Base-by-base conservation (phyloP, 495 filamentous ascomycete genomes). In the Neohortaea acidophila region DNA sequence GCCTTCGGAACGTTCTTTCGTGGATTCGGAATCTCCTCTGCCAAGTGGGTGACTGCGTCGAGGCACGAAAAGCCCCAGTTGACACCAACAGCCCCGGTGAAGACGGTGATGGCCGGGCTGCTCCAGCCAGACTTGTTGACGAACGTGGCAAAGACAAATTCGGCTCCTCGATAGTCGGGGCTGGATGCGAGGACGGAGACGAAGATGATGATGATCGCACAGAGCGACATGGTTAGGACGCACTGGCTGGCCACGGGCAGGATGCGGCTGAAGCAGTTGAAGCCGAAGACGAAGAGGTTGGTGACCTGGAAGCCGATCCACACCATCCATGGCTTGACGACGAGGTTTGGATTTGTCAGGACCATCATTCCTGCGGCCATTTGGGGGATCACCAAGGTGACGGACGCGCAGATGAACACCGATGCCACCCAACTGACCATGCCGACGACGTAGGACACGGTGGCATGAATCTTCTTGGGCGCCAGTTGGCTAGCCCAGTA, bases 31-130 rank as follows among this genome's bases (percentile, higher is more conserved):
- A 76, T 63, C 52, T 77, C 74, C 50, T 79, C 74, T 2, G 74
- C 69, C n/a, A 79, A 55, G 50, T 78, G 74, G 0, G 69, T 70
- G 0, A 68, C 72, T 18, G 62, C 65, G 51, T 78, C 74, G 12
- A 78, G 58, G 46, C 70, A 71, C 21, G 68, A 63, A 45, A 77
- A 76, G 36, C 63, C 62, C 64, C 67, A 77, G 44, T 75, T 75
- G 14, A 68, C 62, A 50, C 73, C 73, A 45, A 75, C 67, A 15
- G 77, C 56, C 10, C 74, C 74, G 22, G 73, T 64, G 33, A 79
- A 74, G 55, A 77, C 77, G n/a, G 70, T 72, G 38, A 77, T 75
- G 10, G 62, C 70, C n/a, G n/a, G n/a, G n/a, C n/a, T n/a, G 12
- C 53, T 44, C 74, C 73, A 79, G 11, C 74, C 73, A 1, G 73